These are phyloP conservation scores for Didymella glomerata DNA, from an alignment of 2,329 filamentous ascomycete species.

Conservation along the genomic window DNA sequence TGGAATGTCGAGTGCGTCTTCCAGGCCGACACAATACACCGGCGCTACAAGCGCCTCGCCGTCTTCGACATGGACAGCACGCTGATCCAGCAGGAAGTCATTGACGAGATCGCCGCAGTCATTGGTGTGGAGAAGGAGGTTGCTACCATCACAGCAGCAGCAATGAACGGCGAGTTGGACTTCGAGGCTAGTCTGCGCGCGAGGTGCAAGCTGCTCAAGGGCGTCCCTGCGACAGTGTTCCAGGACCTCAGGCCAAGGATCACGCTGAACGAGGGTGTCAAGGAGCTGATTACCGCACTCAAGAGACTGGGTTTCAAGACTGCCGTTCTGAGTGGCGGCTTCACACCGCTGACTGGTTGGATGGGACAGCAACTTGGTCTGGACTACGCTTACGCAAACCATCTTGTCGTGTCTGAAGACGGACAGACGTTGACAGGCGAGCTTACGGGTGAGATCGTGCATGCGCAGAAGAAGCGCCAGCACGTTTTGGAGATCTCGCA, in stretches of 20 bases:
- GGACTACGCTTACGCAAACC: constrained; percentile 89
- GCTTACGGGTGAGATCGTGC: constrained; percentile 75
- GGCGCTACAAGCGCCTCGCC: constrained; percentile 82
- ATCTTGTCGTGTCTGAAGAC: constrained; percentile 70
- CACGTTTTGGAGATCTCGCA: constrained; percentile 75
- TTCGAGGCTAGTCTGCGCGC: constrained; percentile 85
- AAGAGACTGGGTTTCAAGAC: constrained; percentile 84
- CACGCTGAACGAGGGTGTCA: constrained; percentile 82
- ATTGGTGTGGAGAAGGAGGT: constrained; percentile 85
- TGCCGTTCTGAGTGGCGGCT: constrained; percentile 91
- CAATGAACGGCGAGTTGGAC: constrained; percentile 95
- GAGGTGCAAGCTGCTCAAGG: constrained; percentile 81
- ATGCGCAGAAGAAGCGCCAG: constrained; percentile 77
- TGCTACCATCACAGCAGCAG: constrained; percentile 85
- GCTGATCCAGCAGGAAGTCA: constrained; percentile 95
- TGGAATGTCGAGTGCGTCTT: constrained; percentile 89
- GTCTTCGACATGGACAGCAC: constrained; percentile 99
- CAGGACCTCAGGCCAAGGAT: constrained; percentile 77
- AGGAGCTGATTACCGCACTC: constrained; percentile 75
- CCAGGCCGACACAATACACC: constrained; percentile 75
- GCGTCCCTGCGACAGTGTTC: constrained; percentile 80
- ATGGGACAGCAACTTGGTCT: constrained; percentile 81
- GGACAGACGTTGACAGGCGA: constrained; percentile 72
- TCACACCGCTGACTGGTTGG: constrained; percentile 88
- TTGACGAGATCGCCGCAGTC: constrained; percentile 89